Evolutionary conservation across 192 early-diverging fungal species (phyloP).

Genomic region (Coemansia sp.): DNA sequence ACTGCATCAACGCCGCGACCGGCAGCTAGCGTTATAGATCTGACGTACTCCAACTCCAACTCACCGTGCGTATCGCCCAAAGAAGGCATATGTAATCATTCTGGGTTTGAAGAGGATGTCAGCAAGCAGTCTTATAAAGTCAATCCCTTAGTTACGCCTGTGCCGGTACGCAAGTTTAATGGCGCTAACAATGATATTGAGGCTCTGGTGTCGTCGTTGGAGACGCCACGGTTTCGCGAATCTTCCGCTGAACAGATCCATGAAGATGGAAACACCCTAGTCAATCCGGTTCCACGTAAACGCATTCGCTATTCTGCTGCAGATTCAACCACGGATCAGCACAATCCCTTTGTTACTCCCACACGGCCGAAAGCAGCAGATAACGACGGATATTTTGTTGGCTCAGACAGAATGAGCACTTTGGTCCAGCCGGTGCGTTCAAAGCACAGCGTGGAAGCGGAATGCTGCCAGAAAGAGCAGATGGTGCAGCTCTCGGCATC

Average conservation of each 20-base stretch:
- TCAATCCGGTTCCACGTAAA: conserved; percentile 4
- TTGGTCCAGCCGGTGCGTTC: conserved; percentile 31
- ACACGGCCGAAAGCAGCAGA: conserved; percentile 1
- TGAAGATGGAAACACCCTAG: conserved; percentile 29
- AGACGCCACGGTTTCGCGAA: conserved; percentile 35
- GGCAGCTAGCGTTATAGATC: conserved; percentile 18
- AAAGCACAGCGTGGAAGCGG: background rate
- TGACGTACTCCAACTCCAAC: conserved; percentile 35
- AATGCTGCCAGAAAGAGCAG: too few species aligned
- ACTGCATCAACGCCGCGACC: conserved; percentile 1
- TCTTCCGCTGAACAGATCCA: background rate
- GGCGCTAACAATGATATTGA: conserved; percentile 17
- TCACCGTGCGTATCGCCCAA: conserved; percentile 27
- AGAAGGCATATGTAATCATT: background rate
- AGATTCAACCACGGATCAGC: background rate
- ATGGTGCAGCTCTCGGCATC: too few species aligned
- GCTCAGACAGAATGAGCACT: conserved; percentile 1
- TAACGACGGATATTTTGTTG: background rate
- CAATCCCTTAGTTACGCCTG: conserved; percentile 17
- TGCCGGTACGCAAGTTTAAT: conserved; percentile 14
- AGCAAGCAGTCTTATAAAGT: background rate
- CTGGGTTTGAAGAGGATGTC: background rate
- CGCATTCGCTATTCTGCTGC: background rate
- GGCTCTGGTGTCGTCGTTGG: conserved; percentile 28
- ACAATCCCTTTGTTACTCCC: conserved; percentile 1